Percentiles rank a stretch among this genome's conserved stretches.
Conservation (phyloP, 495 filamentous ascomycete species). For the Talaromyces liani region DNA sequence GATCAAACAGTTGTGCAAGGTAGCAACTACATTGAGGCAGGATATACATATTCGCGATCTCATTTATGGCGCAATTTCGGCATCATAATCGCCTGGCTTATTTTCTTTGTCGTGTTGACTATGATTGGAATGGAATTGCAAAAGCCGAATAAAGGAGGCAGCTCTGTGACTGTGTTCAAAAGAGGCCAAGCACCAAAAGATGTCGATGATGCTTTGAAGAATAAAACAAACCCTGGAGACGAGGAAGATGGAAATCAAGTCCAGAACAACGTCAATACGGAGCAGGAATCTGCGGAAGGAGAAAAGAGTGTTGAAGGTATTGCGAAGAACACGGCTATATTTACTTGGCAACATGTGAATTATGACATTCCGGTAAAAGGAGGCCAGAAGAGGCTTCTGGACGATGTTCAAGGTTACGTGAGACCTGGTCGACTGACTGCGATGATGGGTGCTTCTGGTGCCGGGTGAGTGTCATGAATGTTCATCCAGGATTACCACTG, state of each 20-base stretch:
- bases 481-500: background rate
- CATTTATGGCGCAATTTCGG: conserved; percentile 60
- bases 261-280: conserved; percentile 14
- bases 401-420: conserved; percentile 62
- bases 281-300: conserved; percentile 18
- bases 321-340: conserved; percentile 53
- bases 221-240: conserved; percentile 31
- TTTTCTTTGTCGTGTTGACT: conserved; percentile 45
- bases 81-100: conserved; percentile 49
- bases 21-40: conserved; percentile 42
- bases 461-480: conserved; percentile 34
- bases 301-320: conserved; percentile 31
- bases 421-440: conserved; percentile 64
- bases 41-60: conserved; percentile 46
- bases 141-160: conserved; percentile 65
- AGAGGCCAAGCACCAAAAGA: conserved; percentile 50
- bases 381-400: conserved; percentile 49
- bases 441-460: conserved; percentile 61
- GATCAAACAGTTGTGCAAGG: conserved; percentile 46
- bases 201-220: conserved; percentile 36
- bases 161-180: conserved; percentile 62
- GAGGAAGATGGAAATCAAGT: conserved; percentile 37
- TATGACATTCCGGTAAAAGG: conserved; percentile 63
- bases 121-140: conserved; percentile 62
- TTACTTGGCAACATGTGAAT: conserved; percentile 74